phyloP scores from a whole-genome alignment of 495 filamentous ascomycete species.

The Rostrohypoxylon terebratum region DNA sequence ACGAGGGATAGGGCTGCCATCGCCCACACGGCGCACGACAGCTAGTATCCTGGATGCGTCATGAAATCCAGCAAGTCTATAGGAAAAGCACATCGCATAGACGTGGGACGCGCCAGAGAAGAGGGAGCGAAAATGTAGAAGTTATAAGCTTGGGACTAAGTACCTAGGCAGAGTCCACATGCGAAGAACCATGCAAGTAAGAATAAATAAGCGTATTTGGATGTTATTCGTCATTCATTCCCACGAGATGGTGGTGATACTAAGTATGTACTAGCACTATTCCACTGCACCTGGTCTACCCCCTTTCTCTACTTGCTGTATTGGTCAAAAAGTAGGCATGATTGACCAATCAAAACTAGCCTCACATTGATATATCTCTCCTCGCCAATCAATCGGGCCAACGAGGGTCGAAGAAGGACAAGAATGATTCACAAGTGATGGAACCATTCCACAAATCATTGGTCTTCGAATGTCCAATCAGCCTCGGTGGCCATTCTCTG shows the following conservation, averaged over 20 bases:
- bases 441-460: not conserved
- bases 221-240: constrained; percentile 10
- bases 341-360: constrained; percentile 27
- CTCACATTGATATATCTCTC: not conserved
- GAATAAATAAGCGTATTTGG: too few species aligned
- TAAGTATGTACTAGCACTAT: not conserved
- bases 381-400: constrained; percentile 10
- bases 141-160: constrained; percentile 20
- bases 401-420: not conserved
- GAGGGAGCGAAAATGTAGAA: not conserved
- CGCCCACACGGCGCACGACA: constrained; percentile 54
- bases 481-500: constrained; percentile 48
- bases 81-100: constrained; percentile 19
- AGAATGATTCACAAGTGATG: not conserved
- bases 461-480: constrained; percentile 42
- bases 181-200: constrained; percentile 8
- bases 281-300: too few species aligned
- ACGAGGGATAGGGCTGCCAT: constrained; percentile 49
- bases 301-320: constrained; percentile 24
- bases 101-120: constrained; percentile 27
- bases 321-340: constrained; percentile 27
- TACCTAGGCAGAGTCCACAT: constrained; percentile 13
- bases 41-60: constrained; percentile 47
- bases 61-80: constrained; percentile 5
- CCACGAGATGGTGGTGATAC: constrained; percentile 1